These are phyloP conservation scores for Phoma sp. DNA, from an alignment of 2,329 filamentous ascomycete genomes.

Conservation along the genomic window DNA sequence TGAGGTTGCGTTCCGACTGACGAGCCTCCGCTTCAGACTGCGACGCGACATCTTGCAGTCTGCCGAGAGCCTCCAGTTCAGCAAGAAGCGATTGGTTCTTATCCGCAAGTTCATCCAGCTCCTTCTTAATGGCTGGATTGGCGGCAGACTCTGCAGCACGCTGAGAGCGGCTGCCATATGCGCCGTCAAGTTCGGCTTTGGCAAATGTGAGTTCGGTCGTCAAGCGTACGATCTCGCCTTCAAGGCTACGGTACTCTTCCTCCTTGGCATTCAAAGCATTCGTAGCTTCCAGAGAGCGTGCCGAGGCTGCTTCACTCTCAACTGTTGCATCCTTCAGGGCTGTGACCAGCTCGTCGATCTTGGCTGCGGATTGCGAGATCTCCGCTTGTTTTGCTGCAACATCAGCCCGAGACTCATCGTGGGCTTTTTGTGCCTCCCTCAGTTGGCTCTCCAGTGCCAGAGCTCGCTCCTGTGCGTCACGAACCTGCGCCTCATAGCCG, in stretches of 20 bases:
- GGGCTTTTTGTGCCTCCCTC: conserved; percentile 33
- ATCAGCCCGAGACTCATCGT: conserved; percentile 44
- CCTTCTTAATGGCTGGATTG: conserved; percentile 62
- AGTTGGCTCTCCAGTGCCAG: conserved; percentile 43
- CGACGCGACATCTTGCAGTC: conserved; percentile 43
- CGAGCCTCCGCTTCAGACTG: conserved; percentile 44
- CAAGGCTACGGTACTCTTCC: conserved; percentile 52
- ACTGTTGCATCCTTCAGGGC: conserved; percentile 35
- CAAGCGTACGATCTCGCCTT: conserved; percentile 68
- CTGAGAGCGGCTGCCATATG: conserved; percentile 79
- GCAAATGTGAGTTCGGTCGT: conserved; percentile 88
- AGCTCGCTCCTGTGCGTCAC: conserved; percentile 41
- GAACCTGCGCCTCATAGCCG: conserved; percentile 41
- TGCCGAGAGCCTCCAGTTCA: conserved; percentile 53
- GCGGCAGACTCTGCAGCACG: conserved; percentile 69
- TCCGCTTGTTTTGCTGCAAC: conserved; percentile 46
- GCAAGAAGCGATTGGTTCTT: conserved; percentile 50
- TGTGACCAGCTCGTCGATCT: conserved; percentile 35
- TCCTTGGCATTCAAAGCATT: conserved; percentile 42
- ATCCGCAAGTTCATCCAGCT: conserved; percentile 62
- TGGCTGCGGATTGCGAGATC: conserved; percentile 41
- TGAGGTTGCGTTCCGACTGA: conserved; percentile 56
- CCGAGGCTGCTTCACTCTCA: conserved; percentile 42
- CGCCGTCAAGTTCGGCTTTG: conserved; percentile 88
- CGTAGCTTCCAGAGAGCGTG: conserved; percentile 35